These are phyloP conservation scores for Pulveroboletus frians DNA, from an alignment of 768 basidiomycete species.

Conservation along the genomic window DNA sequence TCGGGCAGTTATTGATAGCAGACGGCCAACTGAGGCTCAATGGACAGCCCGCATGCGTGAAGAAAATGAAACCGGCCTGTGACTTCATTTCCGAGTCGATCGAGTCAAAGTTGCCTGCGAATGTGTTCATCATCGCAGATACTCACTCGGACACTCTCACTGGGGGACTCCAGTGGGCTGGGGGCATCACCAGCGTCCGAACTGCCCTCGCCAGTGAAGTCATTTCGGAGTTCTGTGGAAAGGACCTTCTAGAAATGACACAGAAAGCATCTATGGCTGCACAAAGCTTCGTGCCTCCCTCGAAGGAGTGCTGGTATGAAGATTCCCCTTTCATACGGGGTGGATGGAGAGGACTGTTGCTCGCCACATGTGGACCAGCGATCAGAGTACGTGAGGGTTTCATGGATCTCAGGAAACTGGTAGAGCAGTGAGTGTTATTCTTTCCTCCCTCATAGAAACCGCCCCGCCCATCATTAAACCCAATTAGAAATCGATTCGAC, in stretches of 20 bases:
- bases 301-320: neutral
- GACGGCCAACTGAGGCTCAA: neutral
- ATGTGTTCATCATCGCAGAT: neutral
- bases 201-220: too few relatives aligned
- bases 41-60: neutral
- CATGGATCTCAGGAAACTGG: neutral
- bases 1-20: neutral
- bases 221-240: too few relatives aligned
- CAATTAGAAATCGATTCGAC: neutral
- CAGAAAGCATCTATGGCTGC: too few relatives aligned
- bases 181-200: rapidly evolving
- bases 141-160: neutral
- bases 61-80: neutral
- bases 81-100: neutral
- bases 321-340: neutral
- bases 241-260: too few relatives aligned
- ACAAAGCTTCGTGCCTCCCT: neutral
- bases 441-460: neutral
- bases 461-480: too few relatives aligned
- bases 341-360: neutral
- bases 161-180: neutral
- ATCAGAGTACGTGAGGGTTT: neutral
- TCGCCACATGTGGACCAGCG: neutral
- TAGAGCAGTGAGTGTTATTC: neutral
- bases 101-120: neutral